Conservation (phyloP, 805 yeast genomes). For the Candida parachauliodes region DNA sequence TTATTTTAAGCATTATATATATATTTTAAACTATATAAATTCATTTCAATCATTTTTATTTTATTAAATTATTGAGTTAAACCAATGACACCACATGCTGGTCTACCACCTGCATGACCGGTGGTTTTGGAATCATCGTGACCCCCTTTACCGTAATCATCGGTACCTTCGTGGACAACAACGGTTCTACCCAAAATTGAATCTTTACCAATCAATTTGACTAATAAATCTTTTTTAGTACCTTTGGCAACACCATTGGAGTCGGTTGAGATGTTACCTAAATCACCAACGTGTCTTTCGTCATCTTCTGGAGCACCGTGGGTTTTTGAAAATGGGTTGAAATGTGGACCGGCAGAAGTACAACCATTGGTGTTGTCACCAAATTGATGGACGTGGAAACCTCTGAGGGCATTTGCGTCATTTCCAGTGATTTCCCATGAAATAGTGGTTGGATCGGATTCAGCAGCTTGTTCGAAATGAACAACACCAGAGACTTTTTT, state of each 20-base stretch:
- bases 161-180: slow-evolving; percentile 88
- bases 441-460: slow-evolving; percentile 78
- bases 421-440: slow-evolving; percentile 89
- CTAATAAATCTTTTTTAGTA: slow-evolving; percentile 66
- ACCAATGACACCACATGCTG: slow-evolving; percentile 98
- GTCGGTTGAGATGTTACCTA: slow-evolving; percentile 92
- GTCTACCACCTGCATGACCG: slow-evolving; percentile 97
- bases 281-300: slow-evolving; percentile 87
- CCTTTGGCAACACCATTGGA: slow-evolving; percentile 90
- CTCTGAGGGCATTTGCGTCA: slow-evolving; percentile 82
- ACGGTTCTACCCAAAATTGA: slow-evolving; percentile 93
- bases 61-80: slow-evolving; percentile 33
- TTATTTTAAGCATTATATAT: no score
- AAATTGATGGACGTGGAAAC: slow-evolving; percentile 97
- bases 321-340: slow-evolving; percentile 81
- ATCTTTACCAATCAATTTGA: slow-evolving; percentile 82
- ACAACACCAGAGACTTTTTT: slow-evolving; percentile 85
- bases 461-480: slow-evolving; percentile 78
- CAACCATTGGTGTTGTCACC: slow-evolving; percentile 99
- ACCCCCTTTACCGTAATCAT: slow-evolving; percentile 94
- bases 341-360: slow-evolving; percentile 97
- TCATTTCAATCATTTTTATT: not conserved
- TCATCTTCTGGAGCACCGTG: slow-evolving; percentile 92
- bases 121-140: slow-evolving; percentile 88
- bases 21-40: not conserved